Base-by-base conservation (phyloP, 495 filamentous ascomycete genomes). In the Podospora pseudopauciseta region DNA sequence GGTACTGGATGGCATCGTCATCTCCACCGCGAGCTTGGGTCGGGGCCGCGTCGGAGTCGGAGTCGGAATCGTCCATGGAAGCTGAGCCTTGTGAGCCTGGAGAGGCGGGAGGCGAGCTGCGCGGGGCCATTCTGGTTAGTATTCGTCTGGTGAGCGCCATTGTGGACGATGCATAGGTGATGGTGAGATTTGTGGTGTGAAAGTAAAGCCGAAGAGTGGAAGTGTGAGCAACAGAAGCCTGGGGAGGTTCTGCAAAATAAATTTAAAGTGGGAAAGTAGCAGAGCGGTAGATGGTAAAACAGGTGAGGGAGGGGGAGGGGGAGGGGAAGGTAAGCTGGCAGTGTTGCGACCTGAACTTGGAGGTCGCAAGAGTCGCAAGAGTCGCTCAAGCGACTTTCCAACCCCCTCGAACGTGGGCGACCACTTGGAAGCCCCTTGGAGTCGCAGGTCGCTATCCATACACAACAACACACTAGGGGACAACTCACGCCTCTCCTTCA, bases 21-120 rank as follows among this genome's bases (percentile, higher is more conserved):
- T 87, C 86, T 44, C 83, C 82, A 79, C 86, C 68, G 79, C 85
- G 76, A 82, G 84, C 70, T 49, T 76, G 76, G 61, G 79, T 73
- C 53, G 79, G 80, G n/a, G 82, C 77, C 30, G 85, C 81, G 66
- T 91, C 89, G 0, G 86, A 86, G 53, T 90, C 91, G 5, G 90
- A 90, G 67, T 93, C 91, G 23, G 92, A 96, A 74, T 96, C 94
- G 63, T 91, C 91, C 92, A 97, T 96, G 2, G 91, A 88, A 15
- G 89, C 93, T 28, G 92, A 96, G 70, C 89, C 85, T 64, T 92
- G 87, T 2, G 94, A 97, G 70, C 86, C 80, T 11, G 86, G 89
- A 13, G 91, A 93, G n/a, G 85, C 86, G 60, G 82, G 82, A 26
- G 80, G 78, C 5, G 86, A 90, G 49, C 88, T 91, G 74, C 34